phyloP scores from a whole-genome alignment of 1,139 yeast genomes.

The Sugiyamaella novakii region DNA sequence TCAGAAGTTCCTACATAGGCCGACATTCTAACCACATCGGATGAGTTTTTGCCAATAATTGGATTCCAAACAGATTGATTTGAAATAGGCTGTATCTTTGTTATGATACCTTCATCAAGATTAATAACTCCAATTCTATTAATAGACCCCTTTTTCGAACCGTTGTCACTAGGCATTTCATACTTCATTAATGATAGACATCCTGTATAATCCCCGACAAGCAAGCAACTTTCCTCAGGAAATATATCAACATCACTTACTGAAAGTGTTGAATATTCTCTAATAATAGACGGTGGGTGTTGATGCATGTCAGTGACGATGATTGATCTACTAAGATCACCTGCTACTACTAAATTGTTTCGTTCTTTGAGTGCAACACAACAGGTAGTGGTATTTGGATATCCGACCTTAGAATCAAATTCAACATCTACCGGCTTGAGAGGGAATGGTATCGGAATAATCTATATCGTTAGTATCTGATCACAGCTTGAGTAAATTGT shows the following conservation, averaged over 20 bases:
- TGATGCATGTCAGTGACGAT: neutral
- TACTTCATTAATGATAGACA: slow-evolving; percentile 6
- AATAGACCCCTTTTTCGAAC: neutral
- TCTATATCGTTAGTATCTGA: slow-evolving; percentile 3
- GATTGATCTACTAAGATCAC: slow-evolving; percentile 15
- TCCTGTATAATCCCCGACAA: slow-evolving; percentile 17
- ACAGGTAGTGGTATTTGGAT: slow-evolving; percentile 11
- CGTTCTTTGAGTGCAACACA: slow-evolving; percentile 11
- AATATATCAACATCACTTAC: slow-evolving; percentile 14
- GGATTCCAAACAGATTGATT: slow-evolving; percentile 18
- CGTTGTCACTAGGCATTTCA: neutral
- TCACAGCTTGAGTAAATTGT: no score
- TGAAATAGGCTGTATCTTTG: slow-evolving; percentile 10
- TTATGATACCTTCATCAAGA: slow-evolving; percentile 14
- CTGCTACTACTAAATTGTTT: slow-evolving; percentile 10
- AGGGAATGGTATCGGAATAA: slow-evolving; percentile 10
- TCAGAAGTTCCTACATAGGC: slow-evolving; percentile 18
- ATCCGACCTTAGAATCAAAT: neutral
- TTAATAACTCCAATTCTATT: neutral
- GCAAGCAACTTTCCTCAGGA: slow-evolving; percentile 1
- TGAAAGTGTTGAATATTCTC: slow-evolving; percentile 10
- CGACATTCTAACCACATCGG: neutral
- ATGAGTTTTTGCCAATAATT: slow-evolving; percentile 9
- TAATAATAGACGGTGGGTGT: neutral
- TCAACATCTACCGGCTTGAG: neutral